Evolutionary conservation across 2,329 filamentous ascomycete species (phyloP), one percentile per base, ranked within the genome.

Genomic region (Colletotrichum spinosum): DNA sequence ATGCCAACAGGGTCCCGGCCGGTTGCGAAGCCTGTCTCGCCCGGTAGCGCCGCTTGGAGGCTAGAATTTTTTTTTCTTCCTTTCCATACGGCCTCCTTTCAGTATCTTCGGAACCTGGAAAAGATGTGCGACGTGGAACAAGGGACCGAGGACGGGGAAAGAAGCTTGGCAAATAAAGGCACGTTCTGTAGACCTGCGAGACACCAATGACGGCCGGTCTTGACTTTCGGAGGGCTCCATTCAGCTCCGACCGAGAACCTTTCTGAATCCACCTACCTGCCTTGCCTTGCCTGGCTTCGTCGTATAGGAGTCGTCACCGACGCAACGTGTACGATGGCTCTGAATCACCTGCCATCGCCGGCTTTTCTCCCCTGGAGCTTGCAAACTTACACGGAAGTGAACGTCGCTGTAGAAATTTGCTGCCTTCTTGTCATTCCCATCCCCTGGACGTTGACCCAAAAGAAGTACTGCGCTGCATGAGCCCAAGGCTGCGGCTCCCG

Each of bases 1-100:
- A 35, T 60, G 50, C 56, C 45, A 25, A 38, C 62, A 61, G 46
- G 62, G 62, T 55, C 45, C 46, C 46, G 51, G 62, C 57, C 51
- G 51, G 33, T 55, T 62, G 42, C 57, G 39, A 50, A 13, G 35
- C 45, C 56, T 49, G 39, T 39, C 52, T 53, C 39, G 62, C 33
- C 52, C 52, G 57, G 57, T 55, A 33, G 58, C 39, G 48, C 58
- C 52, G 58, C 49, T 44, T 25, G 35, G 52, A 52, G 62, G 62
- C 62, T 62, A 39, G 52, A 55, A 13, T 35, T 56, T 45, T 55
- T 55, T 45, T 45, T 45, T 45, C 42, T 45, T 15, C 46, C 17
- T 15, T 33, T 35, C 25, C 25, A 34, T 17, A 11, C 25, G 44
- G 15, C 15, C 13, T 34, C n/a, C n/a, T 10, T 6, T 6, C 1